phyloP scores from a whole-genome alignment of 345 rosid genomes.

The Kandelia obovata region DNA sequence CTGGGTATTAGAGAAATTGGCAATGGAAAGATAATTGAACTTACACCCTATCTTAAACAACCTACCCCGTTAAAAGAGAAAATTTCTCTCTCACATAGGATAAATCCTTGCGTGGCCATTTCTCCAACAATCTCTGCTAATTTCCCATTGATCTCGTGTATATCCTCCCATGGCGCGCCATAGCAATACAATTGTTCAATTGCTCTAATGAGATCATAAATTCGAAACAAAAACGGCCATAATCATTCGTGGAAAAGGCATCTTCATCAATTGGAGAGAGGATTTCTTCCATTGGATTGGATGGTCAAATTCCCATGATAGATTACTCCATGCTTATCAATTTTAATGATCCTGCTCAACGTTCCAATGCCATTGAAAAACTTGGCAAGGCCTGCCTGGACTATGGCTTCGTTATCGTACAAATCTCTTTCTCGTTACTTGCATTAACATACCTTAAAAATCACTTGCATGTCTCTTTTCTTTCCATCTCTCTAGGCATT shows the following conservation, averaged over 20 bases:
- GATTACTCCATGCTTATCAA: neutral
- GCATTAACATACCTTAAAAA: neutral
- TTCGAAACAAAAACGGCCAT: too few species aligned
- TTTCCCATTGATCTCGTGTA: too few species aligned
- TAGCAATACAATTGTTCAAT: too few species aligned
- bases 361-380: neutral
- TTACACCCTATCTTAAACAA: too few species aligned
- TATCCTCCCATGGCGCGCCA: too few species aligned
- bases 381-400: neutral
- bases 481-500: neutral
- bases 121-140: too few species aligned
- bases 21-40: too few species aligned
- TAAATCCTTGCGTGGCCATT: too few species aligned
- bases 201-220: too few species aligned
- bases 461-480: neutral
- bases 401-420: neutral
- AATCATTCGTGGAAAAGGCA: neutral
- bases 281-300: neutral
- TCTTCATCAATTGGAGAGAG: neutral
- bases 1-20: too few species aligned
- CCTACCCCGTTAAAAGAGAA: too few species aligned
- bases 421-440: neutral
- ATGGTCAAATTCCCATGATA: neutral
- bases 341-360: neutral
- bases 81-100: too few species aligned